Evolutionary conservation across 306 rosid species (phyloP).

Genomic region (Pachyrhizus erosus): DNA sequence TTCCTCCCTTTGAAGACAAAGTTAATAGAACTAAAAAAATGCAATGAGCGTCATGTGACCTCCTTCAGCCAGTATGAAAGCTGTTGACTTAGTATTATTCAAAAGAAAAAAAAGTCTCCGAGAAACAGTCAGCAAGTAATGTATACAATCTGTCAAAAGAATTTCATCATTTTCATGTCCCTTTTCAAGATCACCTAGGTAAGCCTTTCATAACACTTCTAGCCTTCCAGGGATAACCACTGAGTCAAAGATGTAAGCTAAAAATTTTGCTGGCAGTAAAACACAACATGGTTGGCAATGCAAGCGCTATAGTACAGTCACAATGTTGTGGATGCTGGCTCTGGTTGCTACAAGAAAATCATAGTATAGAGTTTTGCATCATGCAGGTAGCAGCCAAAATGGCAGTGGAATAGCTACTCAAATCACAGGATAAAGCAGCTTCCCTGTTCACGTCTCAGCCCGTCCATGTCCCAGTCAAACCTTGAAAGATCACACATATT

Average conservation of each 20-base stretch:
- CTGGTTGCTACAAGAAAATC: not conserved
- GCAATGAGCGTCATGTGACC: not conserved
- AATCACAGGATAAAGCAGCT: not conserved
- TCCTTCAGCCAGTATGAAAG: conserved; percentile 2
- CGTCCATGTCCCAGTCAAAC: not conserved
- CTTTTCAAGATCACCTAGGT: conserved; percentile 19
- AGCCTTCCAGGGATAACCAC: not conserved
- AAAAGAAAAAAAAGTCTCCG: not conserved
- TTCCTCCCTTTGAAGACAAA: not conserved
- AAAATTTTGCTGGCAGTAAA: not conserved
- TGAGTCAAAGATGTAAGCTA: not conserved
- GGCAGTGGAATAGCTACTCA: not conserved
- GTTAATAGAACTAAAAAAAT: conserved; percentile 21
- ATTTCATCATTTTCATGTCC: conserved; percentile 13
- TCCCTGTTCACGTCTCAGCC: not conserved
- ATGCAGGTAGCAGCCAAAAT: not conserved
- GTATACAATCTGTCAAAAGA: not conserved
- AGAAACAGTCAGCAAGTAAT: not conserved
- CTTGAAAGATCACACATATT: not conserved
- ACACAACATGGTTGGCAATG: not conserved
- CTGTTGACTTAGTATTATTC: not conserved
- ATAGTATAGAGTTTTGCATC: not conserved
- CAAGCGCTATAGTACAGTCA: not conserved
- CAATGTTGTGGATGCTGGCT: not conserved
- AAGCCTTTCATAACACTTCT: too few relatives aligned